Conservation (phyloP, 768 basidiomycete genomes). For the Amanita thiersii region DNA sequence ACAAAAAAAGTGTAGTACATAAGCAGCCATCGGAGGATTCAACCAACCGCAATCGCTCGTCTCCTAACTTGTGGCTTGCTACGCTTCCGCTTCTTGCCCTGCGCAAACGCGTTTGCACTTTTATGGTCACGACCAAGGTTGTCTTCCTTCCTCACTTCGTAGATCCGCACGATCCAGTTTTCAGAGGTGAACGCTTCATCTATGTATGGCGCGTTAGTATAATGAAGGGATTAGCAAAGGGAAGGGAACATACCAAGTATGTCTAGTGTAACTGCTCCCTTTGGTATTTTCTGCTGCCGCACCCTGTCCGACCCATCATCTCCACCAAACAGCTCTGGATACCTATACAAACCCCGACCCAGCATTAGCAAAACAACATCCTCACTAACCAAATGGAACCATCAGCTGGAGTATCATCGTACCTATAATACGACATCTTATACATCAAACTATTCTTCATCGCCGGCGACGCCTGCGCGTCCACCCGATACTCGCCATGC, state of each 20-base stretch:
- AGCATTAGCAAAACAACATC: background rate
- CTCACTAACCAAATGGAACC: background rate
- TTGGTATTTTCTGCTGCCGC: conserved; percentile 77
- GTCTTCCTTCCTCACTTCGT: conserved; percentile 92
- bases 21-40: no score
- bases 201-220: conserved; percentile 19
- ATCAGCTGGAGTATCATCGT: background rate
- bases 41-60: conserved; percentile 33
- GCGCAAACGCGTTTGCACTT: conserved; percentile 74
- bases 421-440: conserved; percentile 98
- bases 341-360: conserved; percentile 35
- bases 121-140: conserved; percentile 84
- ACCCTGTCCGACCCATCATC: conserved; percentile 77
- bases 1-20: no score
- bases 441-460: conserved; percentile 99
- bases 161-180: conserved; percentile 99
- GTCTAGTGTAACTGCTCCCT: conserved; percentile 73
- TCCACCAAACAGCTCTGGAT: conserved; percentile 78
- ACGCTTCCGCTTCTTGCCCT: conserved; percentile 87
- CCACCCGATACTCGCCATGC: conserved; percentile 88
- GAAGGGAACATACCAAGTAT: conserved; percentile 59
- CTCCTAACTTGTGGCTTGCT: conserved; percentile 60
- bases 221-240: conserved; percentile 3
- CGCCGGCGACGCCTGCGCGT: conserved; percentile 71
- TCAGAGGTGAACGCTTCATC: conserved; percentile 99